These are phyloP conservation scores for Microsporum canis DNA, from an alignment of 2,329 filamentous ascomycete species.

Conservation along the genomic window DNA sequence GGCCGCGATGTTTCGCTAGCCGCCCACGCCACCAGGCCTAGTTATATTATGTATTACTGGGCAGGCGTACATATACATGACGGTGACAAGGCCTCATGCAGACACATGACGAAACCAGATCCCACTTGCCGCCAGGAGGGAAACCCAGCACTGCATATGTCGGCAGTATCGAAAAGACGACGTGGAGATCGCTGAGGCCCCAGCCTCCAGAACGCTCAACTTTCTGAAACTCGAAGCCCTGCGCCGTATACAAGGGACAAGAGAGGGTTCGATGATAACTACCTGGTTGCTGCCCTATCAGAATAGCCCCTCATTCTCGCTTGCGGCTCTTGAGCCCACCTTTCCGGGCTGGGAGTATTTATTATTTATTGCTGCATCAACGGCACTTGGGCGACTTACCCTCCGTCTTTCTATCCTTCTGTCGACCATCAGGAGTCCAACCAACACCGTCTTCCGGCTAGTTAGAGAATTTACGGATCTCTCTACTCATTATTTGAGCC, in stretches of 20 bases:
- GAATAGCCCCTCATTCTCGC: conserved; percentile 1
- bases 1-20: neutral
- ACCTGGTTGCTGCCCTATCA: neutral
- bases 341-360: neutral
- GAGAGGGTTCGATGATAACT: neutral
- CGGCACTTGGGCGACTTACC: neutral
- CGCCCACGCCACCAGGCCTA: neutral
- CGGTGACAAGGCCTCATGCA: neutral
- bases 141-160: neutral
- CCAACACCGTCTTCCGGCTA: neutral
- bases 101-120: conserved; percentile 3
- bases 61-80: neutral
- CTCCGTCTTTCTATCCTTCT: neutral
- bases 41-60: neutral
- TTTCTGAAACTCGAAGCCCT: neutral
- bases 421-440: neutral
- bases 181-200: neutral
- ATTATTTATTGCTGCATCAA: neutral
- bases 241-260: neutral
- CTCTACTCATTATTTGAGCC: neutral
- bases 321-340: neutral
- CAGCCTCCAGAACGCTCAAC: neutral
- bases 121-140: neutral
- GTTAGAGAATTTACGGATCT: neutral
- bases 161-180: neutral